Evolutionary conservation across 164 flowering plant species (phyloP).

Genomic region (Piper betle): DNA sequence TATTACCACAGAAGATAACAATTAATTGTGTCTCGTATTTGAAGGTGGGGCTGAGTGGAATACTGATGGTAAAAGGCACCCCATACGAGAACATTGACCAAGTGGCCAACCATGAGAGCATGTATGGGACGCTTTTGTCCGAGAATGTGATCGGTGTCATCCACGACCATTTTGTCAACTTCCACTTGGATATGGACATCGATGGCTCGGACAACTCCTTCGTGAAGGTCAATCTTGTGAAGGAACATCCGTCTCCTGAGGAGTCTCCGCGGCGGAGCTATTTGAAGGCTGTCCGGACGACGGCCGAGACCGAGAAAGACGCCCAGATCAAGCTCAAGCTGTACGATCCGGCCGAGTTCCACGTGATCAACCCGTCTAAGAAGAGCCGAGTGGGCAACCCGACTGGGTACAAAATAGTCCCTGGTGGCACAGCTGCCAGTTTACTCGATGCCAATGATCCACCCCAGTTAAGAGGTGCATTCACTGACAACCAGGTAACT

Average conservation of each 20-base stretch:
- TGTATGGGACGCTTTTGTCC: slow-evolving; percentile 63
- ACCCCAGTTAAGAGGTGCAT: slow-evolving; percentile 66
- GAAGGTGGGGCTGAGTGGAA: slow-evolving; percentile 87
- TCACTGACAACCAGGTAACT: slow-evolving; percentile 65
- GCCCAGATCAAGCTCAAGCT: slow-evolving; percentile 76
- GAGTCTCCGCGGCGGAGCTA: slow-evolving; percentile 69
- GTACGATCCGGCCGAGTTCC: slow-evolving; percentile 76
- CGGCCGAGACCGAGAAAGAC: slow-evolving; percentile 75
- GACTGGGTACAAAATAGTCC: slow-evolving; percentile 79
- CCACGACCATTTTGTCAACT: slow-evolving; percentile 83
- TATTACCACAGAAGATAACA: too few relatives aligned
- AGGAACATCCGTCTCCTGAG: slow-evolving; percentile 25
- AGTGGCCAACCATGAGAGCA: slow-evolving; percentile 28
- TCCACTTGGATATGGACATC: slow-evolving; percentile 81
- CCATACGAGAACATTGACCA: slow-evolving; percentile 47
- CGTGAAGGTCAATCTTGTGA: slow-evolving; percentile 52
- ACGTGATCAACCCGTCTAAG: slow-evolving; percentile 58
- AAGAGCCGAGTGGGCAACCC: slow-evolving; percentile 71
- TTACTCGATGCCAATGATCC: slow-evolving; percentile 69
- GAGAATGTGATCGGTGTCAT: slow-evolving; percentile 84
- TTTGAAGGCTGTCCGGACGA: slow-evolving; percentile 44
- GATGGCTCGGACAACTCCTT: slow-evolving; percentile 78
- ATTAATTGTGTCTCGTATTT: background rate
- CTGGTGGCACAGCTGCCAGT: slow-evolving; percentile 75
- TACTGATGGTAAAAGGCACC: slow-evolving; percentile 86